Conservation (phyloP, 495 filamentous ascomycete genomes). For the Annulohypoxylon bovei region DNA sequence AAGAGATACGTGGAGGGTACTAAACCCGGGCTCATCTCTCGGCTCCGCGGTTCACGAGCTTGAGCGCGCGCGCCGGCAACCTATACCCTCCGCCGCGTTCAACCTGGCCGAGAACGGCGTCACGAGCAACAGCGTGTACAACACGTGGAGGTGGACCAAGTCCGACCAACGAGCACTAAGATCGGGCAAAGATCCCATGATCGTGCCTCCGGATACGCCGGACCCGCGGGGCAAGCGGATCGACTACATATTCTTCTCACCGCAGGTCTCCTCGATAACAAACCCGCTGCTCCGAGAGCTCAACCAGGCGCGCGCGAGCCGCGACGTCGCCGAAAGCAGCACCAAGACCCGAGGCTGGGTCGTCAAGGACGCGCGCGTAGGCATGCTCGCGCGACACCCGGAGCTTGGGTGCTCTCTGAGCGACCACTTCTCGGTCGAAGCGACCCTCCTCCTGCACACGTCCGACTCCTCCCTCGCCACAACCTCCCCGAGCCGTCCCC, state of each 20-base stretch:
- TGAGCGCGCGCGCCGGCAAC: conserved; percentile 65
- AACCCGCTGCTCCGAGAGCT: conserved; percentile 9
- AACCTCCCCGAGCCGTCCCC: conserved; percentile 5
- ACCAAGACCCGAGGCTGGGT: conserved; percentile 63
- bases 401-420: conserved; percentile 83
- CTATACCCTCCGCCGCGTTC: conserved; percentile 73
- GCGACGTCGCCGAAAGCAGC: conserved; percentile 30
- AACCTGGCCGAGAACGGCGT: conserved; percentile 84
- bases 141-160: conserved; percentile 93
- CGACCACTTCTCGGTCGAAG: conserved; percentile 91
- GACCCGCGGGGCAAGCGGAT: conserved; percentile 84
- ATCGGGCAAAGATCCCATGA: conserved; percentile 52
- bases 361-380: conserved; percentile 73
- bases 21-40: conserved; percentile 82
- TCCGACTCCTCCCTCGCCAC: conserved; percentile 7
- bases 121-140: conserved; percentile 84
- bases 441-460: conserved; percentile 63
- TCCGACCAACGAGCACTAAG: conserved; percentile 65
- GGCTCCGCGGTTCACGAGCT: conserved; percentile 71
- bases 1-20: conserved; percentile 79
- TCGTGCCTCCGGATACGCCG: conserved; percentile 65
- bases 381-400: conserved; percentile 87
- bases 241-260: conserved; percentile 87
- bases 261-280: conserved; percentile 39
- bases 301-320: conserved; percentile 29